These are phyloP conservation scores for Pterula multifida DNA, from an alignment of 1,284 basidiomycete genomes.

Conservation along the genomic window DNA sequence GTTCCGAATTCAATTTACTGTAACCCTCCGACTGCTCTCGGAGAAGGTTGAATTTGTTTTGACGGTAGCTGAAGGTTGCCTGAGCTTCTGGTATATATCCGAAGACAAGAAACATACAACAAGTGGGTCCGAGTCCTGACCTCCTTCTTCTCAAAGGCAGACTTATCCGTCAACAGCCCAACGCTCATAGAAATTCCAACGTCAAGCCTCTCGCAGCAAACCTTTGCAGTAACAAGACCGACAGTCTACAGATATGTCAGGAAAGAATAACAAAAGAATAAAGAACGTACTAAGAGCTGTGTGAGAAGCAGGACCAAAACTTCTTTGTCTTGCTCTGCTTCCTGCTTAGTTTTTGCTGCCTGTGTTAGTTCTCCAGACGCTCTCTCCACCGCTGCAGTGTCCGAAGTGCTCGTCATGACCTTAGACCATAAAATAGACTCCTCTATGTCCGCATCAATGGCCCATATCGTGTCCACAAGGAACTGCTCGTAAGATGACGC, in stretches of 20 bases:
- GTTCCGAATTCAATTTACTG: slow-evolving; percentile 80
- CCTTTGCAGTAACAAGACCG: slow-evolving; percentile 28
- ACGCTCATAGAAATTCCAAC: slow-evolving; percentile 43
- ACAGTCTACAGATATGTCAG: slow-evolving; percentile 24
- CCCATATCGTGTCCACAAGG: slow-evolving; percentile 70
- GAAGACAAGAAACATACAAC: slow-evolving; percentile 44
- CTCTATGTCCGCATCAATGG: slow-evolving; percentile 63
- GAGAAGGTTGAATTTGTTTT: slow-evolving; percentile 96
- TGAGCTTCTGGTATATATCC: slow-evolving; percentile 6
- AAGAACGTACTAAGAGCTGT: slow-evolving; percentile 46
- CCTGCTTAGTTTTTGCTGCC: slow-evolving; percentile 31
- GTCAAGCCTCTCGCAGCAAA: slow-evolving; percentile 30
- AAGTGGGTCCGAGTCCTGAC: slow-evolving; percentile 65
- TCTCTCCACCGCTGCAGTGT: slow-evolving; percentile 18
- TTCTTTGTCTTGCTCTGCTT: slow-evolving; percentile 50
- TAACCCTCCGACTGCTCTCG: slow-evolving; percentile 97
- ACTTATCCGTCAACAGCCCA: slow-evolving; percentile 53
- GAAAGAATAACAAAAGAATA: slow-evolving; percentile 6
- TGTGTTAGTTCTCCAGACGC: no score
- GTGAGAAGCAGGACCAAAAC: slow-evolving; percentile 46
- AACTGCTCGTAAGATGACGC: slow-evolving; percentile 45
- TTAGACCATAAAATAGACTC: slow-evolving; percentile 52
- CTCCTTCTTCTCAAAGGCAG: slow-evolving; percentile 58
- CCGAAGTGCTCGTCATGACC: slow-evolving; percentile 19
- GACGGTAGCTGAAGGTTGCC: slow-evolving; percentile 69